Evolutionary conservation across 345 rosid species (phyloP), one percentile per base, ranked within the genome.

Genomic region (Angophora floribunda): DNA sequence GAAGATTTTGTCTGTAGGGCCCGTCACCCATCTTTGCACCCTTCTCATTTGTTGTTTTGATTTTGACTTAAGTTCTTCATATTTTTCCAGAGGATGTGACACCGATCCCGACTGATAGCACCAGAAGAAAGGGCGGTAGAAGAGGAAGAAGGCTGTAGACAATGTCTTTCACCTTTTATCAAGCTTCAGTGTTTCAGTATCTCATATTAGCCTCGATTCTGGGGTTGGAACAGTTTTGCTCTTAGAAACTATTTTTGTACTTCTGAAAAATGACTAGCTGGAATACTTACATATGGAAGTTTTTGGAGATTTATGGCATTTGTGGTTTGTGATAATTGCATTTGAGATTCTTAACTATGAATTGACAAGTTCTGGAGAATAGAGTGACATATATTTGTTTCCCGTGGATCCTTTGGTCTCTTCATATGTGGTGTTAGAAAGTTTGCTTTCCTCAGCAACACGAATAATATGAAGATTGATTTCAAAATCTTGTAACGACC

Each of bases 111-210:
- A 93, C 95, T 0, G 95, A 94, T 88, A 93, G 96, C 90, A 94
- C 96, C 51, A 93, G 95, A 59, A 91, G 95, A 88, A 93, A 94
- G 96, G 93, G 96, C 15, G 96, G 96, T 75, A 92, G 95, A 88
- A 93, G 96, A 86, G 96, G 96, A 87, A 92, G 96, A 89, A 93
- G 95, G 90, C 93, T 94, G 89, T 94, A 87, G 88, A 86, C 86
- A 26, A 26, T 63, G 51, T 44, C 57, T 44, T 51, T 49, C 80
- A 22, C 28, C 52, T 3, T 11, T 50, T 86, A 9, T 86, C 67
- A 53, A 32, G 87, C 87, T 52, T 86, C 63, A 11, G 59, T 36
- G 36, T 75, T 75, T 75, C 84, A 19, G 49, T 75, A 75, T 41
- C 84, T 75, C 84, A 75, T 75, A 21, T 41, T 41, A 41, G 84